Conservation (phyloP, 345 rosid species). For the Linum trigynum region DNA sequence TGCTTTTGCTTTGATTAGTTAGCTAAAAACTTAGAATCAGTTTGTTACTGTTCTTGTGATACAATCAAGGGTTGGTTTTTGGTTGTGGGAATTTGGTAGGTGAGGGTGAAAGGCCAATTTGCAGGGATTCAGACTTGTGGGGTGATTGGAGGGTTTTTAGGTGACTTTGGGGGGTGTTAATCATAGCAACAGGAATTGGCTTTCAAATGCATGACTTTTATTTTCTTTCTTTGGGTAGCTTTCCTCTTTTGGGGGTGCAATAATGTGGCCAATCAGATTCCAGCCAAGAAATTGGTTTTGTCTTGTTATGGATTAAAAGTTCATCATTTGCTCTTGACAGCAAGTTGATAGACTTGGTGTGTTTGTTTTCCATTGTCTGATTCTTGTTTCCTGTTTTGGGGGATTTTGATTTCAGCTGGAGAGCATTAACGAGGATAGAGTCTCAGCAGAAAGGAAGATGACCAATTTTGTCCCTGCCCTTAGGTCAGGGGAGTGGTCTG, state of each 20-base stretch:
- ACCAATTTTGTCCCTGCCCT: conserved; percentile 41
- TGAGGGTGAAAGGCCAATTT: background rate
- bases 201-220: no score
- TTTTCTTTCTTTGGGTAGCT: background rate
- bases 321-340: background rate
- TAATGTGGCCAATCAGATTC: background rate
- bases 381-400: background rate
- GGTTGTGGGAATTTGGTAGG: background rate
- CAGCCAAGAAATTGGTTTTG: background rate
- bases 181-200: background rate
- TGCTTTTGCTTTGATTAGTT: no score
- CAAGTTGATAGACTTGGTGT: background rate
- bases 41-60: no score
- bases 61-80: no score
- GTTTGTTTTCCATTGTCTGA: background rate
- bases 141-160: background rate
- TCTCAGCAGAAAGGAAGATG: conserved; percentile 19
- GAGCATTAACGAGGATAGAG: conserved; percentile 50
- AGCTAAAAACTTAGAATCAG: no score
- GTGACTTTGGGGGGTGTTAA: background rate
- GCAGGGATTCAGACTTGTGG: background rate
- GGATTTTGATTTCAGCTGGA: conserved; percentile 35
- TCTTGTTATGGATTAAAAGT: background rate
- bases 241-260: background rate
- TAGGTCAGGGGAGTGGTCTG: conserved; percentile 76